Base-by-base conservation (phyloP, 2,329 filamentous ascomycete genomes). In the Aspergillus chevalieri region DNA sequence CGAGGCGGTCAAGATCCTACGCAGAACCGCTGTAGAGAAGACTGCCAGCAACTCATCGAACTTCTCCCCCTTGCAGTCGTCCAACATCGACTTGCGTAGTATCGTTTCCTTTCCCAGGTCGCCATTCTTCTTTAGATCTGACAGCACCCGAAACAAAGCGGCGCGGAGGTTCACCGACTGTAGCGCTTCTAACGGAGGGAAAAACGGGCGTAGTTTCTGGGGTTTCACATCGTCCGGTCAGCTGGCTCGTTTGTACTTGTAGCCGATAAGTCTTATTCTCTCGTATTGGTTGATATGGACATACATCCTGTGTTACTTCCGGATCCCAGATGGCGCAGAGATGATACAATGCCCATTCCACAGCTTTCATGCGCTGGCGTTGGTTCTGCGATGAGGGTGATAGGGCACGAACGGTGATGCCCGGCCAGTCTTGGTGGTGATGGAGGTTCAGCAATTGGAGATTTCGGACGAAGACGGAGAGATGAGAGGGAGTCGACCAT, bases 41-140 rank as follows among this genome's bases (percentile, higher is more conserved):
- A 83, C 77, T 3, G 89, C 83, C 24, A 97, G 77, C 1, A 95
- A 74, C 64, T 98, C 93, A 65, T 91, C 90, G 48, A 97, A 81
- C 55, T 89, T 85, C 48, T 95, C 90, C 5, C 92, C 92, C 57
- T 87, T 91, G 72, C 93, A 98, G 60, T 98, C 92, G 65, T 98
- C 93, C 46, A 98, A 76, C 88, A 96, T 95, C 0, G 89, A 95
- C 74, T 95, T 96, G 46, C 93, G 83, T 28, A 97, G 72, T 1
- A 94, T 80, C 0, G 81, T 80, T 62, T 95, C 90, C 45, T 88
- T 79, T 3, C 89, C 88, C 7, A 97, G 75, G 0, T 85, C 75
- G 26, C 90, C 91, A 71, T 83, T 88, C 73, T 94, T 95, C 74
- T 97, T 97, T 52, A 89, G 76, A 46, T 89, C 85, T 55, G 92